These are phyloP conservation scores for Apostasia ramifera DNA, from an alignment of 106 monocot genomes.

Conservation along the genomic window DNA sequence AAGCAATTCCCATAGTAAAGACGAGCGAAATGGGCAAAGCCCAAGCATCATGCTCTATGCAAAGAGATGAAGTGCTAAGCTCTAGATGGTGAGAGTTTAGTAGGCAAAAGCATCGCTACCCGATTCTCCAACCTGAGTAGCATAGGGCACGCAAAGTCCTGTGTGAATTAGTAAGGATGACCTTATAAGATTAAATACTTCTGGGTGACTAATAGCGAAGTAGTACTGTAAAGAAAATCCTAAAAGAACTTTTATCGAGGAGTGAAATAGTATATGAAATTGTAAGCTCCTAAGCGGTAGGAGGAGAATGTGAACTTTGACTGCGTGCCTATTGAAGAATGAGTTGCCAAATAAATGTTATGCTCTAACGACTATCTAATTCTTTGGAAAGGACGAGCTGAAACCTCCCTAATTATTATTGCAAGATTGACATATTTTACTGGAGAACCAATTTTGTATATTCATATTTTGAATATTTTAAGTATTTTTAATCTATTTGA, in stretches of 20 bases:
- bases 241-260: background rate
- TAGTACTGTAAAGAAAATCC: too few relatives aligned
- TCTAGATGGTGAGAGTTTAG: background rate
- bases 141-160: background rate
- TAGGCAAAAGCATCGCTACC: background rate
- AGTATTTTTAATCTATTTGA: too few relatives aligned
- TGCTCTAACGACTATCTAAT: too few relatives aligned
- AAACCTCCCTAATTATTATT: too few relatives aligned
- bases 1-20: background rate
- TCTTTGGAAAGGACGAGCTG: too few relatives aligned
- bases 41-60: background rate
- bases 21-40: background rate
- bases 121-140: background rate
- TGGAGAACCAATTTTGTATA: too few relatives aligned
- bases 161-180: too few relatives aligned
- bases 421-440: too few relatives aligned
- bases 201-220: too few relatives aligned
- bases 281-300: background rate
- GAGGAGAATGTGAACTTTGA: conserved; percentile 4
- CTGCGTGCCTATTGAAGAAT: conserved; percentile 5
- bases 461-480: too few relatives aligned
- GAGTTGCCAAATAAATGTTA: background rate
- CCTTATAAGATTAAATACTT: too few relatives aligned
- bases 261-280: conserved; percentile 1
- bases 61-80: background rate